These are phyloP conservation scores for Podospora tetraspora DNA, from an alignment of 495 filamentous ascomycete species.

Conservation along the genomic window DNA sequence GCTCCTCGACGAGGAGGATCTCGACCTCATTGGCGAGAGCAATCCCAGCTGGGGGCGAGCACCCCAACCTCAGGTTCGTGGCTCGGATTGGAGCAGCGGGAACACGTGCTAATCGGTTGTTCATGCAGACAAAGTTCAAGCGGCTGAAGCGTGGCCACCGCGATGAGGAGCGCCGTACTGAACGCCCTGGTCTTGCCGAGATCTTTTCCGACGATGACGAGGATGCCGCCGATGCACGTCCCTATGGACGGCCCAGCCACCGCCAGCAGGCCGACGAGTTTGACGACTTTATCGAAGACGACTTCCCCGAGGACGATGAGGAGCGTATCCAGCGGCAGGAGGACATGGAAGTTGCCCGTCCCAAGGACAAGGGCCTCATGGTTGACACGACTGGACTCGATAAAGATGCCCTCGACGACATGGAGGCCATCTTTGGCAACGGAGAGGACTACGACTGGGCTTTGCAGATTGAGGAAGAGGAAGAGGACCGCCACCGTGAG, in stretches of 20 bases:
- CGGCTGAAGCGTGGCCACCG: slow-evolving; percentile 88
- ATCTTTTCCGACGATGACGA: slow-evolving; percentile 98
- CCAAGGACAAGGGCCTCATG: slow-evolving; percentile 59
- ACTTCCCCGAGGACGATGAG: slow-evolving; percentile 83
- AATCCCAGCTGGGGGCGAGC: slow-evolving; percentile 63
- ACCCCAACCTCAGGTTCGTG: slow-evolving; percentile 56
- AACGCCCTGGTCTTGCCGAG: slow-evolving; percentile 68
- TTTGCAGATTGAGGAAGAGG: slow-evolving; percentile 76
- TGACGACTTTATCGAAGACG: slow-evolving; percentile 95
- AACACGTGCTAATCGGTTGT: slow-evolving; percentile 22
- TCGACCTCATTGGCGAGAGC: slow-evolving; percentile 84
- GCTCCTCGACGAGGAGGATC: slow-evolving; percentile 87
- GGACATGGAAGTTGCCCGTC: slow-evolving; percentile 78
- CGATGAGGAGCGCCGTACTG: slow-evolving; percentile 54
- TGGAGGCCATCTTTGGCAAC: slow-evolving; percentile 91
- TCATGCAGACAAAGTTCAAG: slow-evolving; percentile 76
- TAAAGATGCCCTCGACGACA: slow-evolving; percentile 87
- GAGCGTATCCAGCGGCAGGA: slow-evolving; percentile 70
- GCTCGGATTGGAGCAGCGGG: background rate
- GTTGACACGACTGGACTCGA: slow-evolving; percentile 70
- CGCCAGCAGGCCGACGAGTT: slow-evolving; percentile 73
- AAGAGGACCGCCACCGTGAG: slow-evolving; percentile 63
- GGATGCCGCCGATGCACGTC: slow-evolving; percentile 53
- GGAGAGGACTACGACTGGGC: slow-evolving; percentile 95
- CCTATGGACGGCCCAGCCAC: slow-evolving; percentile 46